Conservation (phyloP, 192 early-diverging fungal species). For the Backusella morwellensis region DNA sequence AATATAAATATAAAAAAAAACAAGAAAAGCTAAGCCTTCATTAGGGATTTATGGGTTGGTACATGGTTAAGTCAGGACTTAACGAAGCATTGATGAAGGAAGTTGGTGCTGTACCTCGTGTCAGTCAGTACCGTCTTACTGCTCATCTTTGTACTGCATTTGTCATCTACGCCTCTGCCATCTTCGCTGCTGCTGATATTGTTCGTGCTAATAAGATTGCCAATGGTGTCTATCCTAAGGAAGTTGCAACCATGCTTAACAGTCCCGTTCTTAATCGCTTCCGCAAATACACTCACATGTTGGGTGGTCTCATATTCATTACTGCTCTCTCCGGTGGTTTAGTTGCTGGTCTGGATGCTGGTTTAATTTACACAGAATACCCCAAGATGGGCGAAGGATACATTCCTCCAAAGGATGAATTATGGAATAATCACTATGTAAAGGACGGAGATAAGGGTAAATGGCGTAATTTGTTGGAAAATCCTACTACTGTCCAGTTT, state of each 20-base stretch:
- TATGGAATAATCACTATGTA: constrained; percentile 50
- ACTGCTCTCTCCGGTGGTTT: constrained; percentile 91
- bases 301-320: constrained; percentile 71
- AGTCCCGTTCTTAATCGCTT: constrained; percentile 62
- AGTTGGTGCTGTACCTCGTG: constrained; percentile 81
- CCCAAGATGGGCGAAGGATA: constrained; percentile 88
- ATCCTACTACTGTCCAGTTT: constrained; percentile 93
- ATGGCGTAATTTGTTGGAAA: constrained; percentile 90
- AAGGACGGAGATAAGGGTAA: constrained; percentile 47
- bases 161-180: constrained; percentile 72
- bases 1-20: neutral
- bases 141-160: constrained; percentile 90
- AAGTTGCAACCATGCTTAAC: constrained; percentile 42
- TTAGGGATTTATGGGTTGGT: constrained; percentile 94
- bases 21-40: neutral
- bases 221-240: constrained; percentile 42
- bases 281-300: constrained; percentile 54
- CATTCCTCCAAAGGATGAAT: constrained; percentile 70
- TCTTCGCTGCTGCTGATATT: constrained; percentile 78
- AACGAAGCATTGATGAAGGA: constrained; percentile 74
- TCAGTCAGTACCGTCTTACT: constrained; percentile 91
- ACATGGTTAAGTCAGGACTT: constrained; percentile 98
- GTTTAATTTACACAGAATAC: constrained; percentile 96
- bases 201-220: constrained; percentile 66
- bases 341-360: constrained; percentile 96